A percentile compares a stretch with the other conserved stretches of the same genome.
Evolutionary conservation across 2,329 filamentous ascomycete species (phyloP).

Genomic region (Sclerotinia trifoliorum): DNA sequence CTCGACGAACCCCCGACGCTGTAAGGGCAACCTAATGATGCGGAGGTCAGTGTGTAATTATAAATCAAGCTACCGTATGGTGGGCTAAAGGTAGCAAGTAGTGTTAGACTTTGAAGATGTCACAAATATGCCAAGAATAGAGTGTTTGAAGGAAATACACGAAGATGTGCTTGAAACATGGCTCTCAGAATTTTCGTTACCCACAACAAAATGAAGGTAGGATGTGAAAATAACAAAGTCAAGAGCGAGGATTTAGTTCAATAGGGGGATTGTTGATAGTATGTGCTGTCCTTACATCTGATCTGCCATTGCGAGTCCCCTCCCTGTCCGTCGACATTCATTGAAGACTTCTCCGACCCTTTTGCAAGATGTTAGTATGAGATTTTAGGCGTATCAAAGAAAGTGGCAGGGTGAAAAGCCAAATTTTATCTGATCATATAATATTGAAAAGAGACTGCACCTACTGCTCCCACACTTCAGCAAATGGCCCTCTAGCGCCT

Average conservation of each 20-base stretch:
- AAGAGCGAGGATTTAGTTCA: too few species aligned
- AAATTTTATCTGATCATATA: background rate
- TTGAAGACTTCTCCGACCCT: slow-evolving; percentile 63
- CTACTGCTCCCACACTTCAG: slow-evolving; percentile 67
- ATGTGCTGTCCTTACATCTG: slow-evolving; percentile 50
- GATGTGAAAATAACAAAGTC: background rate
- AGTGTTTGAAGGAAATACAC: background rate
- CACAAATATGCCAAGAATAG: background rate
- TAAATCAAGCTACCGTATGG: background rate
- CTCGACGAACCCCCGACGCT: slow-evolving; percentile 63
- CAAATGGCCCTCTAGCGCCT: slow-evolving; percentile 54
- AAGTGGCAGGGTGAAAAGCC: background rate
- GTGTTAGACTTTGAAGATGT: background rate
- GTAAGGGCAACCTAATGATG: slow-evolving; percentile 56
- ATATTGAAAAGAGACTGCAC: background rate
- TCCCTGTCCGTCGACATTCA: slow-evolving; percentile 64
- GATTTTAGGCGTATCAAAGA: background rate
- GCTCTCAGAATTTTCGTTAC: background rate
- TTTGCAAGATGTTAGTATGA: background rate
- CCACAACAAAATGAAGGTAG: background rate
- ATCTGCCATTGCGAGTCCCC: slow-evolving; percentile 78
- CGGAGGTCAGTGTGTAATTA: background rate
- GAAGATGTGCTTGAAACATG: background rate
- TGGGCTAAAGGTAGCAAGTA: background rate
- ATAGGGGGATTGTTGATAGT: background rate